Evolutionary conservation across 129 eudicot species (phyloP).

Genomic region (Cynara cardunculus): DNA sequence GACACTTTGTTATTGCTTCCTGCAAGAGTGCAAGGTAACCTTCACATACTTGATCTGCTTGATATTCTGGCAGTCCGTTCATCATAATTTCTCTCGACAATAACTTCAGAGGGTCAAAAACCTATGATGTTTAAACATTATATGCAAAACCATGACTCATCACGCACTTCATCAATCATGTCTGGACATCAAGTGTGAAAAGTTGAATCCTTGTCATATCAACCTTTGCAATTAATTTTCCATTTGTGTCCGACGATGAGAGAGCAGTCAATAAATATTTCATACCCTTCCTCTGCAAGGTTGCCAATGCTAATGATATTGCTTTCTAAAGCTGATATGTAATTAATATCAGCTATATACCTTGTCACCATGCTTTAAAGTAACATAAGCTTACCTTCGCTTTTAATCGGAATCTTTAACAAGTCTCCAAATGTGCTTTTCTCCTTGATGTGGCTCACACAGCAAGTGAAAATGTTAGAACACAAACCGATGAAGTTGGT

Average conservation of each 20-base stretch:
- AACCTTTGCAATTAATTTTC: neutral
- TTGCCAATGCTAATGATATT: neutral
- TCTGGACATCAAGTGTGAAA: neutral
- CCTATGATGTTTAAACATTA: neutral
- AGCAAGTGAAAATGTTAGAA: neutral
- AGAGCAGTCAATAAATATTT: neutral
- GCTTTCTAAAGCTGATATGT: neutral
- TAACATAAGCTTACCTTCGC: neutral
- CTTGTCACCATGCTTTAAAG: neutral
- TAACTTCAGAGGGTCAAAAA: neutral
- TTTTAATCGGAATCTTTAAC: neutral
- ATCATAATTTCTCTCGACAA: neutral
- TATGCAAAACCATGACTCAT: neutral
- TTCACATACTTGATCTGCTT: neutral
- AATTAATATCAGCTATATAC: no score
- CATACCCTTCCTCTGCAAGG: neutral
- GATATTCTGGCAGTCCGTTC: neutral
- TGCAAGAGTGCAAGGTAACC: neutral
- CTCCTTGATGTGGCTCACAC: neutral
- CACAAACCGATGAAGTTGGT: neutral
- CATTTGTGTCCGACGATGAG: neutral
- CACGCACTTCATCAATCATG: neutral
- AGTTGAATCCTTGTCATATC: neutral
- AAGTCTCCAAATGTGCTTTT: neutral
- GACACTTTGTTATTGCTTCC: no score